Base-by-base conservation (phyloP, 2,329 filamentous ascomycete species). In the Diaporthe nobilis region DNA sequence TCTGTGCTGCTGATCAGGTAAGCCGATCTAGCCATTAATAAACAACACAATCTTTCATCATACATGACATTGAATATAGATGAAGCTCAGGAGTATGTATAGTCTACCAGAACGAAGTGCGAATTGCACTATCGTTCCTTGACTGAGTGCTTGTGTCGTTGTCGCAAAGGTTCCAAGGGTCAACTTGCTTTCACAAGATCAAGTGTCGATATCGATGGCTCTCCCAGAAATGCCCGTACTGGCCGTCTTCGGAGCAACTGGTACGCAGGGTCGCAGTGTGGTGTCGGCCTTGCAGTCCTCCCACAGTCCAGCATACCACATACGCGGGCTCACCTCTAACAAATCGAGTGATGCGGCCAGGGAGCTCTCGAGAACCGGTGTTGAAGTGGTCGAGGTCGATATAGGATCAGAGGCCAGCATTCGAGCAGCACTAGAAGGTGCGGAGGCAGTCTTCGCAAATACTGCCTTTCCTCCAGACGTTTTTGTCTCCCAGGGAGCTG, bases 361-460 rank as follows among this genome's bases (percentile, higher is more conserved):
- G 28, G 58, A 63, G 10, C 39, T 65, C 47, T 49, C 61, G 12
- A 65, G 25, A 1, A 13, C 7, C n/a, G 25, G 61, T 9, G 25
- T 65, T 31, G 61, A 65, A 65, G 28, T 31, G 25, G 61, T 65
- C 17, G 61, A 65, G 42, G 61, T 65, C 42, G 61, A 65, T 20
- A 31, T n/a, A 7, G 25, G 17, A 34, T 65, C 61, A 34, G 61
- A 65, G 17, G 42, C 37, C 42, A 49, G 61, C 28, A 49, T 65
- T n/a, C 61, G 12, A 7, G 42, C 3, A 13, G 42, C 42, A 47
- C 3, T 65, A 28, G 61, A 47, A 12, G 61, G 61, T 4, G 61
- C 25, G 10, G 25, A 65, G 2, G 61, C 42, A 49, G 61, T 49
- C 17, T 65, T 65, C 47, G 61, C 42, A 8, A 49, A 65, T 10